phyloP scores from a whole-genome alignment of 495 filamentous ascomycete genomes.

The Cudoniella acicularis region DNA sequence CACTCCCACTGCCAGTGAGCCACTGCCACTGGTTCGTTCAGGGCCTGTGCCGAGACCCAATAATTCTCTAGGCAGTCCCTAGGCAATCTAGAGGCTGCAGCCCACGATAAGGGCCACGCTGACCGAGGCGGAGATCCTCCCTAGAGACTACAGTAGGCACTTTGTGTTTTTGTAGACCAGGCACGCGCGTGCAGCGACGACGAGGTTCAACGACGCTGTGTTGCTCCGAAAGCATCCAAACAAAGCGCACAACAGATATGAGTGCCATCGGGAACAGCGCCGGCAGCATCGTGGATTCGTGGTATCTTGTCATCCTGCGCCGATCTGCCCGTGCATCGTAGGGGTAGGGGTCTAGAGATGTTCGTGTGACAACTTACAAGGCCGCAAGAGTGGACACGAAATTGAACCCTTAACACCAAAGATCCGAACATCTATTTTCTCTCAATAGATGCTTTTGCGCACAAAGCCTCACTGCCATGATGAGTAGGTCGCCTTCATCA shows the following conservation, averaged over 20 bases:
- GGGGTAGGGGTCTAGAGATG: neutral
- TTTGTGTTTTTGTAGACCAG: no score
- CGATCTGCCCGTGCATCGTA: neutral
- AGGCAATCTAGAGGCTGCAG: no score
- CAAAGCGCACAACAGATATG: neutral
- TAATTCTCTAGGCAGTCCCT: no score
- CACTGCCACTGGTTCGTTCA: no score
- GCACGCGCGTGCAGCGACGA: no score
- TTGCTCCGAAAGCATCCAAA: no score
- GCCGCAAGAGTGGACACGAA: neutral
- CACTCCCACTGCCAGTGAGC: no score
- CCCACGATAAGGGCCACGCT: no score
- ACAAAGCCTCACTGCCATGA: conserved; percentile 1
- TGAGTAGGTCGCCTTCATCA: conserved; percentile 35
- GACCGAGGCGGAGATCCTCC: no score
- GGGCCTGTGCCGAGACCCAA: no score
- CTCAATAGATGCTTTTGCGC: neutral
- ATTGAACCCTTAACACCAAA: neutral
- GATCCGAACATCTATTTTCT: neutral
- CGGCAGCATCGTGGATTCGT: neutral
- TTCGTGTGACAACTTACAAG: neutral
- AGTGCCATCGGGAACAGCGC: neutral
- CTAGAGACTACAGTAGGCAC: no score
- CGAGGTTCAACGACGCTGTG: no score
- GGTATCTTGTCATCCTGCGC: neutral